Conservation (phyloP, 805 yeast genomes). For the Metschnikowia gelsemii region DNA sequence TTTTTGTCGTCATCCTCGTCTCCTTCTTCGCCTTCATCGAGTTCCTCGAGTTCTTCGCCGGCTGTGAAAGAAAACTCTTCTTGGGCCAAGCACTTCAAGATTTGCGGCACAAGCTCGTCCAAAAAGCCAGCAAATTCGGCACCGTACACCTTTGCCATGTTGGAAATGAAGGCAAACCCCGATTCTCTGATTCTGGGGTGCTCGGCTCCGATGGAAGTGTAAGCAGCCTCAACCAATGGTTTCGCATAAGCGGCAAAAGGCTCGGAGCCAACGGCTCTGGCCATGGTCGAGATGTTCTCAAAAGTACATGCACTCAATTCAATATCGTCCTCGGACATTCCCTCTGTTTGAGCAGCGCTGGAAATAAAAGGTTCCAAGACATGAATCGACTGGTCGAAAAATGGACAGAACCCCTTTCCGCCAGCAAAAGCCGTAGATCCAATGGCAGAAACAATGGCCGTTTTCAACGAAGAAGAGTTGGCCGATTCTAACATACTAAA, state of each 20-base stretch:
- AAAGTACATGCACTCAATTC: conserved; percentile 90
- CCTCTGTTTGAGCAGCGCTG: conserved; percentile 65
- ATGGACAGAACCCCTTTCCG: conserved; percentile 84
- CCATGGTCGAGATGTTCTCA: conserved; percentile 92
- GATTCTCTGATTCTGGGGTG: conserved; percentile 89
- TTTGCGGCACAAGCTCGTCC: conserved; percentile 77
- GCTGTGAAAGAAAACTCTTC: conserved; percentile 74
- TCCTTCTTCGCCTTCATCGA: conserved; percentile 49
- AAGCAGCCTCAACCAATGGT: conserved; percentile 86
- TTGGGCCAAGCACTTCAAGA: conserved; percentile 79
- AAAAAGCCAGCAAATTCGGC: conserved; percentile 85
- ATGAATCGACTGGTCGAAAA: conserved; percentile 76
- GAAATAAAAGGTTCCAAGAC: conserved; percentile 79
- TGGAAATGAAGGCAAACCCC: conserved; percentile 89
- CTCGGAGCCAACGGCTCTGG: conserved; percentile 93
- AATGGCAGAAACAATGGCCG: conserved; percentile 88
- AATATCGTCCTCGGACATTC: conserved; percentile 82
- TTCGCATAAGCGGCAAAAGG: conserved; percentile 82
- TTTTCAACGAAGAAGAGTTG: conserved; percentile 67
- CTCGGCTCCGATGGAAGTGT: conserved; percentile 70
- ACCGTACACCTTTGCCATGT: conserved; percentile 93
- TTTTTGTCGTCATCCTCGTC: conserved; percentile 60
- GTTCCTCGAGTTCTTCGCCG: conserved; percentile 50
- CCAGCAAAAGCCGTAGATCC: conserved; percentile 97
- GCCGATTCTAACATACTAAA: conserved; percentile 79